These are phyloP conservation scores for Iris pallida DNA, from an alignment of 116 monocot species.

Conservation along the genomic window DNA sequence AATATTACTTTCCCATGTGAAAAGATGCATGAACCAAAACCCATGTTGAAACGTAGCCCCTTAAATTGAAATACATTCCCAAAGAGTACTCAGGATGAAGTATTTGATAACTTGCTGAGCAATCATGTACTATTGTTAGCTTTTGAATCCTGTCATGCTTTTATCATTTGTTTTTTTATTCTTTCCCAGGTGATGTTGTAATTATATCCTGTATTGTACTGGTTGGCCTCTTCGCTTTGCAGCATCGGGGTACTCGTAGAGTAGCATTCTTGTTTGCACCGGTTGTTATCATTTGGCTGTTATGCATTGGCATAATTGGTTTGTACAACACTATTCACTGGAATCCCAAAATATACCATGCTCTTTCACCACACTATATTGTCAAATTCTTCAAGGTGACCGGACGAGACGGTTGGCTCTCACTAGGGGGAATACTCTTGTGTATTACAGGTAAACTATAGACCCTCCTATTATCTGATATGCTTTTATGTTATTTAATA, in stretches of 20 bases:
- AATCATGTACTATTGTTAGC: too few species aligned
- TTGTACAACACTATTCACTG: constrained; percentile 51
- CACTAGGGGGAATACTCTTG: constrained; percentile 18
- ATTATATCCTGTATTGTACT: constrained; percentile 49
- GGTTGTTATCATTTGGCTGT: constrained; percentile 55
- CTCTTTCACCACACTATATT: constrained; percentile 51
- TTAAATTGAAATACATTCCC: too few species aligned
- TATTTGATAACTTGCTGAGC: too few species aligned
- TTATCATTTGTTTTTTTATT: too few species aligned
- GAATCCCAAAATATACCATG: constrained; percentile 45
- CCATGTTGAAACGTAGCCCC: too few species aligned
- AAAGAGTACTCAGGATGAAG: too few species aligned
- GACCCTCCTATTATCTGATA: neutral
- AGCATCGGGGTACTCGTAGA: constrained; percentile 53
- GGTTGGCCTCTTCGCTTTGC: constrained; percentile 63
- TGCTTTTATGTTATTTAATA: neutral
- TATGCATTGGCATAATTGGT: constrained; percentile 41
- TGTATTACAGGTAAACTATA: constrained; percentile 3
- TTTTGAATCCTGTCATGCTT: too few species aligned
- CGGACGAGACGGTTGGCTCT: constrained; percentile 54
- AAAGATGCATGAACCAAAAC: too few species aligned
- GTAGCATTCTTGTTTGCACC: constrained; percentile 72
- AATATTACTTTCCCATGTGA: too few species aligned
- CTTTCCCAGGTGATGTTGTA: constrained; percentile 33
- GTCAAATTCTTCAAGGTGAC: constrained; percentile 44